phyloP scores from a whole-genome alignment of 805 yeast genomes.

The Kazachstania kunashirensis region DNA sequence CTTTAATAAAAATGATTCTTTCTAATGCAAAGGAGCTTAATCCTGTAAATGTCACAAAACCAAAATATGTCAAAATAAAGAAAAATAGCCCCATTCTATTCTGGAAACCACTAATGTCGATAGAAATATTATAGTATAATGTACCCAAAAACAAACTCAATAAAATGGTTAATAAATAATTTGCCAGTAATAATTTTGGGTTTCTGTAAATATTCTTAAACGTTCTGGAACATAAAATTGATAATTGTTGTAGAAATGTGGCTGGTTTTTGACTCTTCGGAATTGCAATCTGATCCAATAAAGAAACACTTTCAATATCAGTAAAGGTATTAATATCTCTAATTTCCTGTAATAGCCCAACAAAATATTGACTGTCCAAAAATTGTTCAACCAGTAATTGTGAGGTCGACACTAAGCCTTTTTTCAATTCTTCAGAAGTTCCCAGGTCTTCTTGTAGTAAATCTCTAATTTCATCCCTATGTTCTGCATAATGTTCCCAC shows the following conservation, averaged over 20 bases:
- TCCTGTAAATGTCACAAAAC: conserved; percentile 88
- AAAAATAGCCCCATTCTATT: conserved; percentile 90
- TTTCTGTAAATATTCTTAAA: conserved; percentile 89
- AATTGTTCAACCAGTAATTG: conserved; percentile 25
- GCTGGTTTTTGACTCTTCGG: conserved; percentile 33
- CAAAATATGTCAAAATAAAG: conserved; percentile 83
- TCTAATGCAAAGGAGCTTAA: conserved; percentile 82
- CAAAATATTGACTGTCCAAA: conserved; percentile 27
- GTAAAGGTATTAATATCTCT: conserved; percentile 7
- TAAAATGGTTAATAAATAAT: conserved; percentile 64
- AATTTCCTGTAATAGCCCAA: conserved; percentile 27
- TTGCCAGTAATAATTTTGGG: conserved; percentile 79
- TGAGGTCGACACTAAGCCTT: conserved; percentile 13
- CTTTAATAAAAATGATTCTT: conserved; percentile 81
- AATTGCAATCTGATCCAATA: conserved; percentile 7
- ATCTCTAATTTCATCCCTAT: conserved; percentile 55
- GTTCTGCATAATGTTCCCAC: conserved; percentile 81
- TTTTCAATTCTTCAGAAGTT: background rate
- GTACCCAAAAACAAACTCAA: conserved; percentile 81
- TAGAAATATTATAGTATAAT: conserved; percentile 69
- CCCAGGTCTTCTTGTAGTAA: conserved; percentile 14
- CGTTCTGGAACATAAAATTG: conserved; percentile 73
- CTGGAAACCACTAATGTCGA: conserved; percentile 94
- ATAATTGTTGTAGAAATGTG: conserved; percentile 50
- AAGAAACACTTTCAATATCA: background rate